phyloP scores from a whole-genome alignment of 2,329 filamentous ascomycete genomes.

The Colletotrichum destructivum region DNA sequence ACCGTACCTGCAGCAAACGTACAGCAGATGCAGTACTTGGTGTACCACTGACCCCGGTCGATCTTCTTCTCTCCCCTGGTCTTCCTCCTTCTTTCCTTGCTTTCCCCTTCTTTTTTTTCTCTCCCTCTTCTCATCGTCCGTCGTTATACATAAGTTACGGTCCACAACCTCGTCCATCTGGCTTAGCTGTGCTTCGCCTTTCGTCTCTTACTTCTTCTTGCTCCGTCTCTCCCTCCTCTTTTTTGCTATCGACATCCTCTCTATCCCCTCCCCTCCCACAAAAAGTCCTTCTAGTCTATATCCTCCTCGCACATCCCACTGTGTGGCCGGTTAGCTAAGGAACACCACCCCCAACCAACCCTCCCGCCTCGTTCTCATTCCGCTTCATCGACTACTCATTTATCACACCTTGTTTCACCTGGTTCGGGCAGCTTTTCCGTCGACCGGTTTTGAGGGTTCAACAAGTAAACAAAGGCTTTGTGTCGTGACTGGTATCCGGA shows the following conservation, averaged over 20 bases:
- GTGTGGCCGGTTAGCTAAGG: constrained; percentile 36
- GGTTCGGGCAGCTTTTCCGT: constrained; percentile 32
- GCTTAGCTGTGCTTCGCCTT: constrained; percentile 39
- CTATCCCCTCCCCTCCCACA: background rate
- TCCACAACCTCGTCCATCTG: constrained; percentile 34
- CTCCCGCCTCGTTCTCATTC: constrained; percentile 12
- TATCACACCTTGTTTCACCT: constrained; percentile 35
- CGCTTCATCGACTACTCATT: constrained; percentile 39
- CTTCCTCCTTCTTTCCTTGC: constrained; percentile 12
- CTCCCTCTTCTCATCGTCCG: constrained; percentile 34
- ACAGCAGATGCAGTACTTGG: constrained; percentile 5
- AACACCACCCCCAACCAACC: background rate
- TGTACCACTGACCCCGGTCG: constrained; percentile 19
- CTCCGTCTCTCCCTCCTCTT: constrained; percentile 34
- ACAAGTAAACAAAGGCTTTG: constrained; percentile 31
- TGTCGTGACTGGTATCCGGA: constrained; percentile 40
- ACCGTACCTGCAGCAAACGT: background rate
- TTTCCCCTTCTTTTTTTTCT: constrained; percentile 19
- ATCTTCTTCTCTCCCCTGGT: background rate
- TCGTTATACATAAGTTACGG: constrained; percentile 41
- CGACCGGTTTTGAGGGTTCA: constrained; percentile 8
- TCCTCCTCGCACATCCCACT: constrained; percentile 14
- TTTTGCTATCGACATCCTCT: constrained; percentile 13
- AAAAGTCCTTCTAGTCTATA: constrained; percentile 23
- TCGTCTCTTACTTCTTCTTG: constrained; percentile 40